Evolutionary conservation across 208 protist species (phyloP), one percentile per base, ranked within the genome.

Genomic region (Wallacemonas sp.): DNA sequence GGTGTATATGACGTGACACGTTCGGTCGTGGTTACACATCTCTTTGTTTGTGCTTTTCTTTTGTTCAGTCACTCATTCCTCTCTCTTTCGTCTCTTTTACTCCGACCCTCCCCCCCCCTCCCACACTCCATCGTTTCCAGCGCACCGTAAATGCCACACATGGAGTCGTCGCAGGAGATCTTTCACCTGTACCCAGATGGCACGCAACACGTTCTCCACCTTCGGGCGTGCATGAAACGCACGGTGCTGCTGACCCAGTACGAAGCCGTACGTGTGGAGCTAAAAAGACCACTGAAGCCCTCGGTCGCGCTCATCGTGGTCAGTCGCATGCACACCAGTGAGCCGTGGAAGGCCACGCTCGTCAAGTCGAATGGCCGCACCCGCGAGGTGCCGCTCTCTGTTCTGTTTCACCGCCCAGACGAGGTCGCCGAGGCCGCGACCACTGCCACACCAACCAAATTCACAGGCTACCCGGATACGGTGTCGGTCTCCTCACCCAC

Each of bases 141-240:
- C n/a, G n/a, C n/a, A n/a, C n/a, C n/a, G n/a, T n/a, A 26, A 24
- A 55, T 55, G 47, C 47, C 47, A 6, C 17, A 5, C 11, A 16
- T 9, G 6, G 47, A 4, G 19, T 3, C 47, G 21, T 17, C 47
- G 6, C 3, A 6, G n/a, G 47, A 55, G 5, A 17, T 55, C 6
- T 32, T 55, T 29, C 47, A 55, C 26, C 26, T 43, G 12, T 58
- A 58, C 52, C 52, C 52, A 8, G 52, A 58, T 58, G 52, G 52
- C 17, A 58, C 52, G 3, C n/a, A 41, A 14, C 52, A 58, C 52
- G 32, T 58, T 11, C 16, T 58, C 9, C 52, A 58, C 23, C 23
- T 58, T 5, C 52, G 32, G 11, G 9, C 30, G 4, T 1, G 52
- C 19, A 5, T 58, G 52, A 33, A 39, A n/a, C 26, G 26, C 4